These are phyloP conservation scores for Aeschynomene evenia DNA, from an alignment of 306 rosid genomes.

Conservation along the genomic window DNA sequence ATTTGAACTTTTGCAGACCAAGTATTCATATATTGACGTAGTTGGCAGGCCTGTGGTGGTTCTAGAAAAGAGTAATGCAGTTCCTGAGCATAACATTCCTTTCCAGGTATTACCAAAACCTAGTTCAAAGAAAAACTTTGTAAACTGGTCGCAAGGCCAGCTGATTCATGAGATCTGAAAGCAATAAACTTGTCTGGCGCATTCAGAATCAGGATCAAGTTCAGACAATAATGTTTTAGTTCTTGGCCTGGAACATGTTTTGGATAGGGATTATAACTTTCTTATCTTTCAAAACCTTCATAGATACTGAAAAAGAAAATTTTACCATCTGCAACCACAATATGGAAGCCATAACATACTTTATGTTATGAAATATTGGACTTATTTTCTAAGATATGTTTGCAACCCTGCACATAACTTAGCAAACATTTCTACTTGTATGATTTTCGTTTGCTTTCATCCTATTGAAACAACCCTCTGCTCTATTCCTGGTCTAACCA, in stretches of 20 bases:
- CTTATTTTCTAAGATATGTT: neutral
- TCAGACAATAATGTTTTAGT: neutral
- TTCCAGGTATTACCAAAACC: constrained; percentile 75
- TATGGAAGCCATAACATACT: neutral
- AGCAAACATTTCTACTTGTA: too few relatives aligned
- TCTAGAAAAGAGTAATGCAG: constrained; percentile 79
- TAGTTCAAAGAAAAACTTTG: neutral
- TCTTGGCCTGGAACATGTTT: constrained; percentile 3
- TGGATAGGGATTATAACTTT: neutral
- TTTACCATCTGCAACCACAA: neutral
- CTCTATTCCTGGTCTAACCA: constrained; percentile 20
- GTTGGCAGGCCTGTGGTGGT: constrained; percentile 92
- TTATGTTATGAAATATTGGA: constrained; percentile 1
- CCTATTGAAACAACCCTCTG: neutral
- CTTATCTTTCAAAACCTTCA: neutral
- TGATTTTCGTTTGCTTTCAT: neutral
- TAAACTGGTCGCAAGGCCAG: constrained; percentile 11
- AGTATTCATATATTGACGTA: constrained; percentile 90
- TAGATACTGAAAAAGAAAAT: neutral
- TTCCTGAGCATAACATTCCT: constrained; percentile 81
- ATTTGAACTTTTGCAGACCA: constrained; percentile 57
- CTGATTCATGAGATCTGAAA: neutral
- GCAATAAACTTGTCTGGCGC: neutral
- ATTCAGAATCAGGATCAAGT: constrained; percentile 2
- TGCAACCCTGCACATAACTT: neutral